Evolutionary conservation across 148 eudicot genomes (phyloP).

Genomic region (Diospyros lotus): DNA sequence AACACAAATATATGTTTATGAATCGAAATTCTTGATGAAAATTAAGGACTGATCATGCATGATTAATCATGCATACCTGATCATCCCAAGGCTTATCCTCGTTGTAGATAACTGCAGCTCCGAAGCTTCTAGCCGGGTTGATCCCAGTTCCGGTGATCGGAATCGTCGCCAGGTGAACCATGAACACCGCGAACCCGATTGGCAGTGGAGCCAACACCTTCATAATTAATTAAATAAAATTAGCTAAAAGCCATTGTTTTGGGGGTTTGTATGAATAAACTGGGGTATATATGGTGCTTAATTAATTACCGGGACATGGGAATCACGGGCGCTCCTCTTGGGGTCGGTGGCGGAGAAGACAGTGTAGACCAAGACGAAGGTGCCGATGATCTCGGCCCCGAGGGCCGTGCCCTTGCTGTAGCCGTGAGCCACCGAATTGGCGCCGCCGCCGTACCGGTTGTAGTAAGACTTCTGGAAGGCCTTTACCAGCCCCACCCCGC

Average conservation of each 20-base stretch:
- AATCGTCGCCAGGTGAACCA: conserved; percentile 75
- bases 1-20: background rate
- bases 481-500: conserved; percentile 72
- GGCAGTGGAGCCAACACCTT: conserved; percentile 84
- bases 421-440: conserved; percentile 45
- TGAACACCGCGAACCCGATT: conserved; percentile 73
- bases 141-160: conserved; percentile 73
- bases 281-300: conserved; percentile 14
- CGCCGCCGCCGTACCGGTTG: conserved; percentile 59
- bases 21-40: background rate
- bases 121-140: conserved; percentile 88
- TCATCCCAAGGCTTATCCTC: conserved; percentile 61
- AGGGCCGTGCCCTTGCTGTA: conserved; percentile 62
- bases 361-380: conserved; percentile 70
- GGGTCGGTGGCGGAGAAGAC: conserved; percentile 77
- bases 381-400: conserved; percentile 73
- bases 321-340: conserved; percentile 65
- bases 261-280: background rate
- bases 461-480: conserved; percentile 49
- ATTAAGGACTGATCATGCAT: too few relatives aligned
- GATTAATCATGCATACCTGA: conserved; percentile 28
- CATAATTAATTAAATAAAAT: background rate
- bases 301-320: conserved; percentile 55
- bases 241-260: too few relatives aligned
- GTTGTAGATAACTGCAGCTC: conserved; percentile 71